Percentiles rank a stretch among this genome's conserved stretches.
Conservation (phyloP, 805 yeast species). For the Hermanozyma aechmeae region DNA sequence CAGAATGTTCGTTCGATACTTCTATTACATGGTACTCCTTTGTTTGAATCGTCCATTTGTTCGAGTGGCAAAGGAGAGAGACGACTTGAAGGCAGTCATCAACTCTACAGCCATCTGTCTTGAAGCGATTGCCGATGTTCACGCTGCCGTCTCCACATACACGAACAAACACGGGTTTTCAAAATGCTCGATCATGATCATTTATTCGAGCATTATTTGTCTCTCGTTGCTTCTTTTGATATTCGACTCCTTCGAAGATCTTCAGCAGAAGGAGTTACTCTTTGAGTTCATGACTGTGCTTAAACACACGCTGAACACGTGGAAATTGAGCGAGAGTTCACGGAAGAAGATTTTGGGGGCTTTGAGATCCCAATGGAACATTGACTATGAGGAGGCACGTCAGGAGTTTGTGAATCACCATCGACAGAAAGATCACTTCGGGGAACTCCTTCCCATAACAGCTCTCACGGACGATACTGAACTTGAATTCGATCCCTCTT, state of each 20-base stretch:
- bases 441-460: too few species aligned
- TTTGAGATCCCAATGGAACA: conserved; percentile 2
- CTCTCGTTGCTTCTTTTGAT: conserved; percentile 3
- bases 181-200: conserved; percentile 5
- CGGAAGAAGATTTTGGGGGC: conserved; percentile 3
- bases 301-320: conserved; percentile 3
- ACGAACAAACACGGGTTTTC: conserved; percentile 4
- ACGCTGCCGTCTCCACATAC: conserved; percentile 3
- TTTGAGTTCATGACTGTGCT: conserved; percentile 8
- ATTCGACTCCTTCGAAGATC: not conserved
- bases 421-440: not conserved
- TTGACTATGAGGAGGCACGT: conserved; percentile 3
- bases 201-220: conserved; percentile 6
- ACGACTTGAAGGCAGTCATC: not conserved
- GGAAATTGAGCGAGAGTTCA: conserved; percentile 6
- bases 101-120: too few species aligned
- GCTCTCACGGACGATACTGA: too few species aligned
- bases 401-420: not conserved
- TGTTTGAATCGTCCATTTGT: conserved; percentile 8
- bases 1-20: conserved; percentile 7
- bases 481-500: too few species aligned
- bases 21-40: conserved; percentile 5
- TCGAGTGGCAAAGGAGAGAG: conserved; percentile 1
- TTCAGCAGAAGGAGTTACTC: conserved; percentile 1
- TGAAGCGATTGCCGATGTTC: conserved; percentile 1